Conservation (phyloP, 176 grass and related monocot genomes). For the Stipa capillata region DNA sequence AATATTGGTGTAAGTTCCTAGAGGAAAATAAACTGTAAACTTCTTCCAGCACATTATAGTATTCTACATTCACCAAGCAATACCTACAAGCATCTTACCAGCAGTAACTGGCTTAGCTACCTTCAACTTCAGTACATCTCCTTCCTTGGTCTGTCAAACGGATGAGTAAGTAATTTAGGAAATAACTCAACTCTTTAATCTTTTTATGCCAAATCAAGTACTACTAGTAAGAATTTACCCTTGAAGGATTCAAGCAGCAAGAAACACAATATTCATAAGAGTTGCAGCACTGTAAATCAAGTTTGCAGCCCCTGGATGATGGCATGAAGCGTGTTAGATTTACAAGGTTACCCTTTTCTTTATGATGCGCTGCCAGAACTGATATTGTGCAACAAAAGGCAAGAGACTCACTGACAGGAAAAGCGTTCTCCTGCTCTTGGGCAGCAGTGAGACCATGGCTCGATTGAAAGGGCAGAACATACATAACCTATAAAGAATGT, state of each 20-base stretch:
- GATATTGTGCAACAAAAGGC: neutral
- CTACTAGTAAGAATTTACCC: conserved; percentile 35
- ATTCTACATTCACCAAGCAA: neutral
- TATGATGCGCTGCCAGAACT: neutral
- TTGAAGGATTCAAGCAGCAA: conserved; percentile 85
- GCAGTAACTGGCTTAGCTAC: conserved; percentile 80
- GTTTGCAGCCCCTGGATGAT: conserved; percentile 71
- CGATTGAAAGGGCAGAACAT: conserved; percentile 63
- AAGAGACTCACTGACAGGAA: conserved; percentile 90
- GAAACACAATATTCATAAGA: conserved; percentile 97
- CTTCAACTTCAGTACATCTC: conserved; percentile 59
- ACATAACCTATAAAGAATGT: conserved; percentile 62
- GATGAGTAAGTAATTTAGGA: neutral
- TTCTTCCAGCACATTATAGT: neutral
- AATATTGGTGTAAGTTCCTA: conserved; percentile 58
- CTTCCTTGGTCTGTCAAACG: conserved; percentile 50
- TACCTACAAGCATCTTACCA: conserved; percentile 38
- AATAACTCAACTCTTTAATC: neutral
- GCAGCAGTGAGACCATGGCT: conserved; percentile 72
- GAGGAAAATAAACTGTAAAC: conserved; percentile 16
- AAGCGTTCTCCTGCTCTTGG: conserved; percentile 47
- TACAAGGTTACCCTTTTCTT: neutral
- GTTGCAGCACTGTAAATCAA: conserved; percentile 66
- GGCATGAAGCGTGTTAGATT: conserved; percentile 12
- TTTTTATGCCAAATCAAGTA: neutral